phyloP scores from a whole-genome alignment of 2,329 filamentous ascomycete species.

The Ascochyta viciae-villosae region DNA sequence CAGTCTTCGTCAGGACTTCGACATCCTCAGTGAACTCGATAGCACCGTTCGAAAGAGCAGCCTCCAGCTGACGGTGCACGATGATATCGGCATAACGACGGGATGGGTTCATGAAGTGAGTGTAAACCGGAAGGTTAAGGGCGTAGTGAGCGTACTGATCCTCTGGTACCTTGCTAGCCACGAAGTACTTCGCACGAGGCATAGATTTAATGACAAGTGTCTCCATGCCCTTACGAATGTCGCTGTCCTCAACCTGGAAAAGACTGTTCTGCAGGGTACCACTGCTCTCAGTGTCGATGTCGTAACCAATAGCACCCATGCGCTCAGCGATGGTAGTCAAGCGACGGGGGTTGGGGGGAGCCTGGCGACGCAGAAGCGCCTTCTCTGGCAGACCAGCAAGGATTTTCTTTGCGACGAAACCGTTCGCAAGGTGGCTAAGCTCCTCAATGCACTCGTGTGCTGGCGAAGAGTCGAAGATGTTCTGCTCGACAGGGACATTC shows the following conservation, averaged over 20 bases:
- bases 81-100: constrained; percentile 94
- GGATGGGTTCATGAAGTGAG: constrained; percentile 95
- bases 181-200: constrained; percentile 94
- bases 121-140: constrained; percentile 91
- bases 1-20: constrained; percentile 87
- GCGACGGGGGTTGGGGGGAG: constrained; percentile 83
- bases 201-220: constrained; percentile 93
- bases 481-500: constrained; percentile 95
- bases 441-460: constrained; percentile 96
- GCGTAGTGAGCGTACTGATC: constrained; percentile 88
- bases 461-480: constrained; percentile 89
- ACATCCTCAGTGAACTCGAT: constrained; percentile 89
- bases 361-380: constrained; percentile 87
- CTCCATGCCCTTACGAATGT: constrained; percentile 97
- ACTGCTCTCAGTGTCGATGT: constrained; percentile 88
- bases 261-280: constrained; percentile 92
- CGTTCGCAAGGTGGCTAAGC: constrained; percentile 90
- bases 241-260: constrained; percentile 87
- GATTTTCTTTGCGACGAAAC: constrained; percentile 85
- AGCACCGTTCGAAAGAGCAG: constrained; percentile 79
- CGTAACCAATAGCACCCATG: constrained; percentile 89
- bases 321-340: constrained; percentile 90
- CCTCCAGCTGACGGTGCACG: constrained; percentile 92
- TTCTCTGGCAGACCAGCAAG: constrained; percentile 83
- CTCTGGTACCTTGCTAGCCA: constrained; percentile 78